phyloP scores from a whole-genome alignment of 2,329 filamentous ascomycete species.

The Coleophoma cylindrospora region DNA sequence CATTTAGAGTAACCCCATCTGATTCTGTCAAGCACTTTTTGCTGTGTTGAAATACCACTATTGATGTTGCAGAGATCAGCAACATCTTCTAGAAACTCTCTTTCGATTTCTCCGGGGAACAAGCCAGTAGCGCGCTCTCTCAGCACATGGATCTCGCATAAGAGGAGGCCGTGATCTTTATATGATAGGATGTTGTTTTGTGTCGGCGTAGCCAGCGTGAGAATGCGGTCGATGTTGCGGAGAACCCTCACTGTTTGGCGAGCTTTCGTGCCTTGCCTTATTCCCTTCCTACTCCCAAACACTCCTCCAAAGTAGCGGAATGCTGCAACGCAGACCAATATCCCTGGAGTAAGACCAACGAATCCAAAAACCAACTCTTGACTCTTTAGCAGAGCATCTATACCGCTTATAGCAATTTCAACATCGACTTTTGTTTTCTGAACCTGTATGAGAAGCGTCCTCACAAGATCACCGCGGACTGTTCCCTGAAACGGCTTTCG shows the following conservation, averaged over 20 bases:
- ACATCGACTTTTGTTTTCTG: constrained; percentile 99
- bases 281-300: constrained; percentile 67
- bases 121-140: constrained; percentile 61
- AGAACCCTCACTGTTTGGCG: constrained; percentile 72
- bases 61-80: constrained; percentile 78
- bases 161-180: constrained; percentile 84
- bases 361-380: constrained; percentile 99
- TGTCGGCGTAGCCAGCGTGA: constrained; percentile 63
- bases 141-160: constrained; percentile 86
- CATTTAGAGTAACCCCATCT: constrained; percentile 87
- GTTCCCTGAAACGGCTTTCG: constrained; percentile 77
- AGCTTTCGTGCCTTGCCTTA: constrained; percentile 58
- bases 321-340: constrained; percentile 77
- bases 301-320: constrained; percentile 65
- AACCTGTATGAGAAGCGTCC: constrained; percentile 89
- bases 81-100: constrained; percentile 85
- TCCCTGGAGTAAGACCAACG: constrained; percentile 84
- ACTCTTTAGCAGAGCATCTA: constrained; percentile 89
- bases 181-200: constrained; percentile 76
- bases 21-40: constrained; percentile 75
- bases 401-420: constrained; percentile 92
- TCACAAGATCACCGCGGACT: constrained; percentile 78
- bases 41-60: constrained; percentile 72
- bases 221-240: constrained; percentile 80
- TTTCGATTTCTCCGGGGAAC: constrained; percentile 69